Base-by-base conservation (phyloP, 2,329 filamentous ascomycete genomes). In the Trichoderma lentiforme region DNA sequence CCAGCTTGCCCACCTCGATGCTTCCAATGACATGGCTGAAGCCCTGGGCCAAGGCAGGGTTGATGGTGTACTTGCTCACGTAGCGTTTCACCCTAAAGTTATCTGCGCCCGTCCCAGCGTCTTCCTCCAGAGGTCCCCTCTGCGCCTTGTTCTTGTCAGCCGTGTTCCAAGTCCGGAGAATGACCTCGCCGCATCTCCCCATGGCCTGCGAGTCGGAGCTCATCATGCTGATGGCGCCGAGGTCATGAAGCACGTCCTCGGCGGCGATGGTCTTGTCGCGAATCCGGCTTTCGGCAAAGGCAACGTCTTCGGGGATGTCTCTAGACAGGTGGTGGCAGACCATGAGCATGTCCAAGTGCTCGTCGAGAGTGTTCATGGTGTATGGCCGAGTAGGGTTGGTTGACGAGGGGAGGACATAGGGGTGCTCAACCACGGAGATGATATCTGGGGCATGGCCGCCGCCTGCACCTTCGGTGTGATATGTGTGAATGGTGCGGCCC, bases 281-380 rank as follows among this genome's bases (percentile, higher is more conserved):
- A 82, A 98, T 98, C 51, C 95, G 93, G 43, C 91, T 94, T 83
- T 98, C 95, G 62, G 95, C 95, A 78, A 98, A 98, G 1, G 95
- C 94, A 15, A 98, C 92, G 80, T 98, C 95, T 83, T 98, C 95
- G 72, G 95, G 93, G 73, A 98, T 98, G 82, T 97, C 91, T 81
- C 93, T 93, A 67, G 91, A 94, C 11, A 98, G 85, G 79, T 98
- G 95, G 81, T 98, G 95, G 85, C 95, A 98, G 47, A 97, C 94
- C 95, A 98, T 98, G 61, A 98, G 85, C 95, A 98, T 98, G 83
- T 98, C 95, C 15, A 98, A 88, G 82, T 98, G 95, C 82, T 98
- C 95, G 79, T 98, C 95, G 0, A 98, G 88, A 0, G 95, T 98
- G 84, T 98, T 98, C 75, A 87, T 86, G 2, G 95, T 98, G 82